Percentiles rank a stretch among this genome's conserved stretches.
phyloP scores from a whole-genome alignment of 2,329 filamentous ascomycete species.

The Myriosclerotinia scirpicola region DNA sequence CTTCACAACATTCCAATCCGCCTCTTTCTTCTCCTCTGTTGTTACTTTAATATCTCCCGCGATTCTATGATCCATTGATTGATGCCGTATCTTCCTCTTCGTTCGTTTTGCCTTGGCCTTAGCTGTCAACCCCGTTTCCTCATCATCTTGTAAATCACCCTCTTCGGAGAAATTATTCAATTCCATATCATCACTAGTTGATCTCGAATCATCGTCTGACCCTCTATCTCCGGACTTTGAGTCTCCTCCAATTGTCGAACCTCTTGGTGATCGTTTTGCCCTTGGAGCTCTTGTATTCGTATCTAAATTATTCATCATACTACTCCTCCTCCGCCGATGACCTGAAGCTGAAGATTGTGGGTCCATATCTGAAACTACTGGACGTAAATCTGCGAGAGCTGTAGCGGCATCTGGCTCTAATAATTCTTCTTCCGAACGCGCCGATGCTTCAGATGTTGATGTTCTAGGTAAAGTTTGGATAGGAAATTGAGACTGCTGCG shows the following conservation, averaged over 20 bases:
- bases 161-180: conserved; percentile 62
- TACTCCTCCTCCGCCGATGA: conserved; percentile 40
- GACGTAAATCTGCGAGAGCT: conserved; percentile 29
- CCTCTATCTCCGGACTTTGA: conserved; percentile 27
- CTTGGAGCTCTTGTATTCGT: conserved; percentile 18
- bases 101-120: conserved; percentile 69
- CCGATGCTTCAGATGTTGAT: conserved; percentile 26
- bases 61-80: conserved; percentile 68
- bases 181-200: conserved; percentile 53
- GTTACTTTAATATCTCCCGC: conserved; percentile 59
- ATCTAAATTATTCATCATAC: conserved; percentile 37
- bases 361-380: conserved; percentile 34
- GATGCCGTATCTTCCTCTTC: conserved; percentile 65
- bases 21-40: conserved; percentile 72
- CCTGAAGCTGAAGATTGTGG: conserved; percentile 34
- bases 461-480: conserved; percentile 27
- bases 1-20: conserved; percentile 70
- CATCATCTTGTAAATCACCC: conserved; percentile 77
- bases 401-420: conserved; percentile 33
- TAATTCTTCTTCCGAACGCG: conserved; percentile 27
- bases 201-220: conserved; percentile 36
- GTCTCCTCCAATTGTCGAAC: conserved; percentile 31
- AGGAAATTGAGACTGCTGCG: conserved; percentile 24
- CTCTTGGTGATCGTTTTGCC: conserved; percentile 27
- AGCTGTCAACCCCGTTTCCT: conserved; percentile 82